Base-by-base conservation (phyloP, 306 rosid genomes). In the Dalbergia cochinchinensis region DNA sequence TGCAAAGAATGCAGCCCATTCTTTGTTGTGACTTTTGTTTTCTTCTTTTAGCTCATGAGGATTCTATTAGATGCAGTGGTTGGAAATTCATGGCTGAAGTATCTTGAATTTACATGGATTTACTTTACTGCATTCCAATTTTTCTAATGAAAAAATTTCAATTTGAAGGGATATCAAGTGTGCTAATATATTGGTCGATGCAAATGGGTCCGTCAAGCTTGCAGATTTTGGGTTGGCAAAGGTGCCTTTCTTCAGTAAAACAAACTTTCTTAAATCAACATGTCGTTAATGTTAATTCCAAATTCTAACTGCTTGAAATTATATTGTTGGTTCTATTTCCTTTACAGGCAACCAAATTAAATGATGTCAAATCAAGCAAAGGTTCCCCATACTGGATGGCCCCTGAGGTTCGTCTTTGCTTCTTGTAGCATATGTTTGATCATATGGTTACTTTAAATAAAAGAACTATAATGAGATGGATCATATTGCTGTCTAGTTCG, bases 351-450 rank as follows among this genome's bases (percentile, higher is more conserved):
- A 87, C 87, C 78, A 84, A 79, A 65, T 74, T 81, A 73, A 87
- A 87, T 60, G 86, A 84, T 69, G 80, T 87, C 58, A 87, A 87
- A 82, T 87, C 87, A 77, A 81, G 84, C 78, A 87, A 87, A 84
- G 88, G 90, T 60, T 78, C 86, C 48, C 88, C 88, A n/a, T 87
- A 69, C 57, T 87, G 88, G 90, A 87, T 87, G 90, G 90, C 90
- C 35, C 90, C 90, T 8, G 90, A 87, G 90, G 90, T 87, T 70
- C 44, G 83, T 53, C 47, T 19, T 26, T 2, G 31, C 44, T 50
- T 3, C 65, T 42, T 79, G 65, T 61, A 9, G 39, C 26, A 8
- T 57, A 68, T 73, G 37, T 51, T 61, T 60, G 20, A 59, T 47
- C 12, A 47, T 37, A 20, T 41, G 34, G 55, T 79, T 67, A 66